Conservation (phyloP, 169 alveolate genomes). For the Haemoproteus tartakovskyi region DNA sequence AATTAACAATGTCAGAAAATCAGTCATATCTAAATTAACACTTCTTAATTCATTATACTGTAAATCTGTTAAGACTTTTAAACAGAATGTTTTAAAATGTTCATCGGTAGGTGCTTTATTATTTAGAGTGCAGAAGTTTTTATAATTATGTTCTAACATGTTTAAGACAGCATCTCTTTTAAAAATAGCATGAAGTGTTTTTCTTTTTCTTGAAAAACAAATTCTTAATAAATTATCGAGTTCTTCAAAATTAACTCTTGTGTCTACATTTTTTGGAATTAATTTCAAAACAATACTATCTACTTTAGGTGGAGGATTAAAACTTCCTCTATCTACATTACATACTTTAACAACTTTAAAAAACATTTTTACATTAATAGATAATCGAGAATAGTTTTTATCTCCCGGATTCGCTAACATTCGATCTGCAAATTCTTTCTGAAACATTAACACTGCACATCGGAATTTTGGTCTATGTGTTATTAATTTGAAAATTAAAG, state of each 20-base stretch:
- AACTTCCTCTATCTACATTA: conserved; percentile 94
- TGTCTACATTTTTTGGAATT: conserved; percentile 86
- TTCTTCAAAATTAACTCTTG: conserved; percentile 90
- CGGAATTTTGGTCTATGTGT: conserved; percentile 95
- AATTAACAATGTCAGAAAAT: conserved; percentile 82
- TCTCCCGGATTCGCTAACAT: conserved; percentile 93
- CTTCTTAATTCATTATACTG: conserved; percentile 76
- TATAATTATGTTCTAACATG: conserved; percentile 91
- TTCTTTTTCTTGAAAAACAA: conserved; percentile 96
- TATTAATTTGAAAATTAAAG: conserved; percentile 95
- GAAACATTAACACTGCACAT: conserved; percentile 98
- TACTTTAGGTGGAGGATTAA: conserved; percentile 99
- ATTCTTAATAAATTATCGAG: conserved; percentile 98
- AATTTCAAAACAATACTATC: conserved; percentile 97
- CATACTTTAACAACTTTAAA: conserved; percentile 88
- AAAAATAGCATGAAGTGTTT: conserved; percentile 94
- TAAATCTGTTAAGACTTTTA: conserved; percentile 24
- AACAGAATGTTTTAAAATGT: conserved; percentile 66
- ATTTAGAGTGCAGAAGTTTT: conserved; percentile 84
- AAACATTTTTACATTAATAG: conserved; percentile 93
- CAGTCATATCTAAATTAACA: conserved; percentile 84
- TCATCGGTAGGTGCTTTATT: conserved; percentile 68
- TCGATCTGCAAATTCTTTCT: conserved; percentile 98
- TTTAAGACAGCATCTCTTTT: conserved; percentile 90
- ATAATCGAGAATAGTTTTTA: conserved; percentile 94